Evolutionary conservation across 371 early-diverging fungal species (phyloP), one percentile per base, ranked within the genome.

Genomic region (Mycotypha africana): DNA sequence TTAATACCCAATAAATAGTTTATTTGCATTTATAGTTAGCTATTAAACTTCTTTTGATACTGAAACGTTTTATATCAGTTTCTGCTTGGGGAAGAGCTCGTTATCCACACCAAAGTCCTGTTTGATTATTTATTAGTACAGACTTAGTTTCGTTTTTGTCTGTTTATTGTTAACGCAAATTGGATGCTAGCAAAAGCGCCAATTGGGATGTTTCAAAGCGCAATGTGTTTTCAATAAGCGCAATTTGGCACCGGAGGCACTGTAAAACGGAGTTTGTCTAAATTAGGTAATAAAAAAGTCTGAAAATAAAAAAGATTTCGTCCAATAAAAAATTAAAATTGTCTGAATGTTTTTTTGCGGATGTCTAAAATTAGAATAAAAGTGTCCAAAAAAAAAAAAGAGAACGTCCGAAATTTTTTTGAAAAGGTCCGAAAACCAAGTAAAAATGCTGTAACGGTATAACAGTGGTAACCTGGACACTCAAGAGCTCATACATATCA

Each of bases 201-300:
- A 44, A 44, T 44, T 44, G 24, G 23, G 44, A 21, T 23, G 22
- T 19, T 34, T 24, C 33, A 34, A 44, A 34, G 44, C 44, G 34
- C 35, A 44, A 34, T 26, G 34, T 44, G 35, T 34, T 44, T 44
- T 44, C 35, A 44, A 44, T 31, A 42, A 42, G 42, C 31, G 31
- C 20, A 20, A 28, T 30, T 44, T 44, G 35, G 45, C 35, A 44
- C 35, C 15, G 35, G 21, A 24, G 45, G 45, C 35, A 37, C 38
- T 37, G 38, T 17, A 37, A 19, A 4, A 19, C n/a, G 20, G 20
- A 37, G 38, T 37, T 37, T 37, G 39, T 39, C 39, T 25, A 42
- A 42, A 42, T 42, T 30, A 30, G 31, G 42, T 42, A 42, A 42
- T 14, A 20, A 42, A 21, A 42, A 30, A 16, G 31, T 42, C 42